Evolutionary conservation across 352 stramenopile species (phyloP), one percentile per base, ranked within the genome.

Genomic region (Lagenidium giganteum): DNA sequence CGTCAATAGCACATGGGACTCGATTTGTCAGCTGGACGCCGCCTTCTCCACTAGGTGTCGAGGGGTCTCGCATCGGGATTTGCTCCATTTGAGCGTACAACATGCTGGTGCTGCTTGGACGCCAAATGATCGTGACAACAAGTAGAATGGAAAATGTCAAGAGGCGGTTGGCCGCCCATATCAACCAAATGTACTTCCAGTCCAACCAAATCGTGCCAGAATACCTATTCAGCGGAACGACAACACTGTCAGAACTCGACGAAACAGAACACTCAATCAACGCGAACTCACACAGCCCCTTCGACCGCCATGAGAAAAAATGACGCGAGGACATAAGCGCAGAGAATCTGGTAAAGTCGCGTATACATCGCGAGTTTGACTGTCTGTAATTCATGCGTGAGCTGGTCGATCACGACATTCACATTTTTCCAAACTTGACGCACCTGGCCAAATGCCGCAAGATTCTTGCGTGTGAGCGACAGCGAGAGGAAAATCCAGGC

Each of bases 401-500:
- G n/a, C n/a, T n/a, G n/a, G n/a, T n/a, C n/a, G n/a, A n/a, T n/a
- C n/a, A n/a, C n/a, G n/a, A n/a, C n/a, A n/a, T n/a, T n/a, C n/a
- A 52, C 8, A 28, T 14, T 37, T 24, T 36, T 17, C 40, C 5
- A 24, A 25, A 14, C 3, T 39, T 12, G 12, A 7, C 43, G 3
- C 41, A 87, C 75, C 68, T 94, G 83, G 8, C 78, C 76, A 43
- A 87, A 93, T 4, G 64, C 67, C 6, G 62, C 67, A n/a, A 94
- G 66, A 20, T 89, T 92, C 55, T 83, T 86, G 25, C 72, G 69
- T 9, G 83, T 93, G 9, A 93, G 55, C 14, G 72, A 54, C 8
- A 94, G 54, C 3, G 83, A 92, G 37, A 75, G 57, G 55, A 90
- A 94, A 42, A 94, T 94, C 83, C 83, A 94, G 0, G 75, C 76